phyloP scores from a whole-genome alignment of 768 basidiomycete species.

The Trametes cubensis region DNA sequence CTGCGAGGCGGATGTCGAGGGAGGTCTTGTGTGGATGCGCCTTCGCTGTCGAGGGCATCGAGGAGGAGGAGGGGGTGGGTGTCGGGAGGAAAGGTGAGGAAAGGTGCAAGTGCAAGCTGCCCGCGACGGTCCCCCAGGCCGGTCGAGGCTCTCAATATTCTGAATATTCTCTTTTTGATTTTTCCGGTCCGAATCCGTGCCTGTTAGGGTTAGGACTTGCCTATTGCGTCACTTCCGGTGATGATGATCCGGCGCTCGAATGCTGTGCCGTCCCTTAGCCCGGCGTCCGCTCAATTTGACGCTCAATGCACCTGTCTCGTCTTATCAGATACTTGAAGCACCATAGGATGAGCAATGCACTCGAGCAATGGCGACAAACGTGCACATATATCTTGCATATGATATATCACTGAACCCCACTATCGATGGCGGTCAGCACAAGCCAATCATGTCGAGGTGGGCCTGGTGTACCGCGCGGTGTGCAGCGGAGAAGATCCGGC shows the following conservation, averaged over 20 bases:
- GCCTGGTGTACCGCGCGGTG: no score
- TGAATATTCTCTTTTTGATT: slow-evolving; percentile 6
- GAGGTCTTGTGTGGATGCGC: slow-evolving; percentile 39
- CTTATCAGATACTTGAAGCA: no score
- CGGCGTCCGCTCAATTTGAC: neutral
- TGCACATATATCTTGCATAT: no score
- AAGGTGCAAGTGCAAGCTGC: neutral
- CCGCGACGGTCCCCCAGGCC: slow-evolving; percentile 18
- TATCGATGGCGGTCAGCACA: no score
- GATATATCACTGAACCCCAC: no score
- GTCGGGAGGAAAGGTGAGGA: neutral
- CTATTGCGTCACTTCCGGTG: slow-evolving; percentile 7
- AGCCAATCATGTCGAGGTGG: no score
- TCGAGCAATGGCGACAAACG: no score
- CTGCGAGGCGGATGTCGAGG: slow-evolving; percentile 51
- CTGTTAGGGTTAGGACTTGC: slow-evolving; percentile 2
- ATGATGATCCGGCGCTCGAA: slow-evolving; percentile 5
- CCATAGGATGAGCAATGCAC: no score
- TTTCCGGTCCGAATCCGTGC: slow-evolving; percentile 4
- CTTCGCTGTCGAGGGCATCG: slow-evolving; percentile 19
- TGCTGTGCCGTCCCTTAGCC: slow-evolving; percentile 6
- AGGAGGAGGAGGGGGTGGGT: slow-evolving; percentile 5
- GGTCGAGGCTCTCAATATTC: slow-evolving; percentile 14
- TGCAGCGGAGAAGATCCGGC: no score
- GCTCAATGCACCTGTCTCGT: no score